Evolutionary conservation across 2,329 filamentous ascomycete species (phyloP), one percentile per base, ranked within the genome.

Genomic region (Exophiala dermatitidis): DNA sequence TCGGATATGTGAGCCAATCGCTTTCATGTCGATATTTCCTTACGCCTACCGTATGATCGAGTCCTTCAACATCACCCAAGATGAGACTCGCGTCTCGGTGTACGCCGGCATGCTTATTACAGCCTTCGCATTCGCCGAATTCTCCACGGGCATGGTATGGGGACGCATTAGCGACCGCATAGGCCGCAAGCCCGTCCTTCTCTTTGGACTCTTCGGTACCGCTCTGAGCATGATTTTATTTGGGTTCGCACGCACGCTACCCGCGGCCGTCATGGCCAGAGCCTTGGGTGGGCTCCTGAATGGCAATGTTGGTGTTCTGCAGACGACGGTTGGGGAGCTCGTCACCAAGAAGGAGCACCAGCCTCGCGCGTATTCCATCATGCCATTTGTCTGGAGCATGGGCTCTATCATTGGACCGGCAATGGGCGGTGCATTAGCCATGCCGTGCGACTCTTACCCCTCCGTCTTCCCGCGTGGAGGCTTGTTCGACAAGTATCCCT

Each of bases 1-100:
- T 73, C 85, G 93, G 67, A 91, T 98, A 75, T 96, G 90, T 77
- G 93, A 98, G 69, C 93, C 93, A 48, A 97, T 98, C 70, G 93
- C 93, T 4, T 97, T 98, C 77, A 97, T 96, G 89, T 96, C 90
- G 50, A 96, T 97, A 63, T 97, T 98, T 68, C 93, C 93, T 1
- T 98, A 97, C 71, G 90, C 95, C 63, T 97, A 95, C 75, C 91
- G 87, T 75, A 97, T 98, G 93, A 86, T 97, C 63, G 79, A 90
- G 65, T 89, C 90, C 57, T 97, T 97, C 72, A 77, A 87, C 65
- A 84, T 95, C 67, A 88, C 90, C 58, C 77, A 88, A 44, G 83
- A 90, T 66, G 77, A 86, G 59, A 83, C 79, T 64, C 83, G 86
- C 67, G 94, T 96, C 62, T 88, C 90, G 9, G 82, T 96, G 52